Percentiles rank a stretch among this genome's conserved stretches.
These are phyloP conservation scores for Digitaria exilis DNA, from an alignment of 202 grass and related monocot species.

Conservation along the genomic window DNA sequence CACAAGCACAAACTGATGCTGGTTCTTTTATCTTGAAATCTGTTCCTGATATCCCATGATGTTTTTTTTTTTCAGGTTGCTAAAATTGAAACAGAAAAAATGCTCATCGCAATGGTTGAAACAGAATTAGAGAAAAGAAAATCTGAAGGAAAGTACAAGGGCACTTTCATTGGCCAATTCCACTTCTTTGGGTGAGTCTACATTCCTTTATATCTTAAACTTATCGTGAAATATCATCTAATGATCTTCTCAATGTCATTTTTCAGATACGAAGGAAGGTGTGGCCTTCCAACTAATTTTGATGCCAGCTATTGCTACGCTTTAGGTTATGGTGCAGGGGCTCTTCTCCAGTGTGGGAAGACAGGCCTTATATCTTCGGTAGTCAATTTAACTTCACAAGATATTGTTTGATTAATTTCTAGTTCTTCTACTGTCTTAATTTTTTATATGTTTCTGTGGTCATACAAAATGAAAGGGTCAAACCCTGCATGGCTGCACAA, in stretches of 20 bases:
- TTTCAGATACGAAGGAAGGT: slow-evolving; percentile 92
- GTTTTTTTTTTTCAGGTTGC: slow-evolving; percentile 62
- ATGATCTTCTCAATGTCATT: slow-evolving; percentile 8
- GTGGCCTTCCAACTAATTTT: slow-evolving; percentile 91
- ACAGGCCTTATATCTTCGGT: slow-evolving; percentile 89
- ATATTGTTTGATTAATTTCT: background rate
- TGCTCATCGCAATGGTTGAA: slow-evolving; percentile 97
- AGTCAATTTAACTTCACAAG: background rate
- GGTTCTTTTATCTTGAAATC: background rate
- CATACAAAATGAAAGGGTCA: background rate
- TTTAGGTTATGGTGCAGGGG: slow-evolving; percentile 74
- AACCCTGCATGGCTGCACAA: background rate
- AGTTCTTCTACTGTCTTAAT: background rate
- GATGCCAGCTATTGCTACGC: slow-evolving; percentile 89
- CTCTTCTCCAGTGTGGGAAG: slow-evolving; percentile 73
- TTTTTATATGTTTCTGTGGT: background rate
- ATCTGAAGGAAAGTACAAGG: slow-evolving; percentile 65
- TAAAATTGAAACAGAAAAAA: slow-evolving; percentile 99
- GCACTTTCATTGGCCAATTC: slow-evolving; percentile 81
- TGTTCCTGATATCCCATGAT: background rate
- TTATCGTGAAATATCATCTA: background rate
- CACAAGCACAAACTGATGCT: background rate
- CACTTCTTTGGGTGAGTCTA: slow-evolving; percentile 92
- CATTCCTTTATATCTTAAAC: background rate
- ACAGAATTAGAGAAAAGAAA: slow-evolving; percentile 94